Evolutionary conservation across 768 basidiomycete species (phyloP).

Genomic region (Calvatia gigantea): DNA sequence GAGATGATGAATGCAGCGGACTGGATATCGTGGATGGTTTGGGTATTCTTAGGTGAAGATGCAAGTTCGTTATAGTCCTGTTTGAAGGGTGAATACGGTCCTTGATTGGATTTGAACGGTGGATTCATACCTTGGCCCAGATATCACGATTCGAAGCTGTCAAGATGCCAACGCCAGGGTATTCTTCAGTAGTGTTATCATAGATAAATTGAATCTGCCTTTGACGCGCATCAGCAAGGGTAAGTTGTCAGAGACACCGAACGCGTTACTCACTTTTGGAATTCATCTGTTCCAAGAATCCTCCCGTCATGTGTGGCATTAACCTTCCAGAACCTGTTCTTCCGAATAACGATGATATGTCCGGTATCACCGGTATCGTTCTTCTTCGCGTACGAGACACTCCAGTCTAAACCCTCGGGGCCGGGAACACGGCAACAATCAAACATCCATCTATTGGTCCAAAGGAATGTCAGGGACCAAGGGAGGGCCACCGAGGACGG

Average conservation of each 20-base stretch:
- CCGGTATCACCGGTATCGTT: constrained; percentile 61
- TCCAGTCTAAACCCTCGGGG: constrained; percentile 71
- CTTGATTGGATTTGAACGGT: background rate
- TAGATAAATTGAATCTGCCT: constrained; percentile 76
- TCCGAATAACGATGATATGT: constrained; percentile 83
- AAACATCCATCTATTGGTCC: constrained; percentile 78
- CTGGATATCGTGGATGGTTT: constrained; percentile 70
- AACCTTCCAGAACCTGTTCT: constrained; percentile 82
- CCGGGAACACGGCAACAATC: constrained; percentile 85
- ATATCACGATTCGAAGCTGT: constrained; percentile 78
- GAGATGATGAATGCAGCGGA: constrained; percentile 84
- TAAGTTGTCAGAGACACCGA: background rate
- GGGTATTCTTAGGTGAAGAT: constrained; percentile 55
- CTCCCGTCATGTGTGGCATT: constrained; percentile 51
- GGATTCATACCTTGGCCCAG: constrained; percentile 73
- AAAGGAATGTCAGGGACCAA: constrained; percentile 2
- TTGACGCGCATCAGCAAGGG: background rate
- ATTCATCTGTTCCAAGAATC: constrained; percentile 60
- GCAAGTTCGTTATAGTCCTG: constrained; percentile 66
- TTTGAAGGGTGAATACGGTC: background rate
- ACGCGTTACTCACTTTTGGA: constrained; percentile 52
- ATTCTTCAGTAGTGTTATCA: constrained; percentile 55
- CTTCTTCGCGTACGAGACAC: constrained; percentile 58
- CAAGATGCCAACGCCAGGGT: constrained; percentile 75
- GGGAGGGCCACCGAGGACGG: background rate